Base-by-base conservation (phyloP, 1,284 basidiomycete genomes). In the Microbotryomycetes sp. region DNA sequence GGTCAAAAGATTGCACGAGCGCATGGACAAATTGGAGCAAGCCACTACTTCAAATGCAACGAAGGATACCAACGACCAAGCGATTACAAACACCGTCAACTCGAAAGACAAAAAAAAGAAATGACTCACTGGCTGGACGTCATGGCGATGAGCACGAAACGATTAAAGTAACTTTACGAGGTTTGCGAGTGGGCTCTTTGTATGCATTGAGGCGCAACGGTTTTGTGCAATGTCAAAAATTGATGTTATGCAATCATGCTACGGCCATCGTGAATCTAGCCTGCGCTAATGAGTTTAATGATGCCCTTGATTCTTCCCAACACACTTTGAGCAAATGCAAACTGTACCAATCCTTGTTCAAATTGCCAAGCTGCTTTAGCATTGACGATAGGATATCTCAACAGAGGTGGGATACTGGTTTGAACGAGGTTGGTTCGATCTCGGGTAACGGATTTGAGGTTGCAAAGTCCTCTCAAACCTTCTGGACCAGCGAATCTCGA, bases 401-500 rank as follows among this genome's bases (percentile, higher is more conserved):
- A 67, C 1, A 71, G 71, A 0, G 73, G 68, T 0, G 94, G 94
- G 66, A 98, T 97, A 6, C 76, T 79, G 0, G 94, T 98, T 73
- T 90, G 84, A 49, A 94, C 79, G 36, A 86, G 72, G 49, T 84
- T 84, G 81, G 86, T 88, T 50, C 87, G 81, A 76, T 98, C 94
- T 45, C 84, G 80, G 47, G 91, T 85, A 53, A 97, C 84, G 16
- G 87, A 86, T 74, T 98, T 97, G 52, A 87, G 80, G 72, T 88
- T 88, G 49, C 90, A 93, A 51, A 98, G 77, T 3, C 86, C 80
- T 32, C 90, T 84, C 45, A 98, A 80, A 26, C 94, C 94, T 78
- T 98, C 94, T 0, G 89, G 86, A 12, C 94, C 94, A 63, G 88
- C 89, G 70, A 96, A 94, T 65, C 92, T 83, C 7, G 56, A 91